These are phyloP conservation scores for Blastobotrys robertii DNA, from an alignment of 805 yeast genomes.

Conservation along the genomic window DNA sequence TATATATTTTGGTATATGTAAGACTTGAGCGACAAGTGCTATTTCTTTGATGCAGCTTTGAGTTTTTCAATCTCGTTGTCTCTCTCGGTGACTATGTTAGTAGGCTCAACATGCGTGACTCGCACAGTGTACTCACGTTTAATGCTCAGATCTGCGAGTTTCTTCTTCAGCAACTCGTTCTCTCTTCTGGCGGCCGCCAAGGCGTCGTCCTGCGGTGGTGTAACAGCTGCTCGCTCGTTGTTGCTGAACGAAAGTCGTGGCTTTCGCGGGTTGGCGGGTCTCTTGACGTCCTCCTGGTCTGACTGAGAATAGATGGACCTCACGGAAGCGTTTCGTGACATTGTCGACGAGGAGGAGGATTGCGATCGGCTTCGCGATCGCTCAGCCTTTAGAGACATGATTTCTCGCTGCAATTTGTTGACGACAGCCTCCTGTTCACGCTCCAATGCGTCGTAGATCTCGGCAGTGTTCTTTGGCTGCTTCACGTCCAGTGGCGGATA, in stretches of 20 bases:
- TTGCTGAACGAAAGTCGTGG: too few relatives aligned
- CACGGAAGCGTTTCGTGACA: conserved; percentile 20
- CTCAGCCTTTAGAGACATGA: conserved; percentile 43
- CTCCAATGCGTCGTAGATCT: conserved; percentile 40
- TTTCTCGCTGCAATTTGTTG: conserved; percentile 54
- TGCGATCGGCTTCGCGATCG: conserved; percentile 25
- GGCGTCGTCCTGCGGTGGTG: conserved; percentile 7
- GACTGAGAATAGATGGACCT: conserved; percentile 17
- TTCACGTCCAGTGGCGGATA: too few relatives aligned
- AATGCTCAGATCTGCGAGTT: conserved; percentile 21
- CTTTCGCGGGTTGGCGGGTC: conserved; percentile 1
- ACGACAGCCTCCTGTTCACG: conserved; percentile 71
- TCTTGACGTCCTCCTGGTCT: conserved; percentile 12
- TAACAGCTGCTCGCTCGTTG: too few relatives aligned
- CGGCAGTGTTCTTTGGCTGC: conserved; percentile 10
- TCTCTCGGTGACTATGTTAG: conserved; percentile 17
- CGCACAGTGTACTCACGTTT: conserved; percentile 11
- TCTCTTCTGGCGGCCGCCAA: conserved; percentile 16
- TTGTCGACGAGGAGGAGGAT: conserved; percentile 23
- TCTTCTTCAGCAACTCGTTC: conserved; percentile 23
- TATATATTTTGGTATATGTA: not conserved
- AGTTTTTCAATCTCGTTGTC: conserved; percentile 21
- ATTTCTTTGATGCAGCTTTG: not conserved
- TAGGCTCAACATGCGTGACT: too few relatives aligned
- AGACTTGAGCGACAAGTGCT: not conserved